Conservation (phyloP, 345 rosid genomes). For the Balakata baccata region DNA sequence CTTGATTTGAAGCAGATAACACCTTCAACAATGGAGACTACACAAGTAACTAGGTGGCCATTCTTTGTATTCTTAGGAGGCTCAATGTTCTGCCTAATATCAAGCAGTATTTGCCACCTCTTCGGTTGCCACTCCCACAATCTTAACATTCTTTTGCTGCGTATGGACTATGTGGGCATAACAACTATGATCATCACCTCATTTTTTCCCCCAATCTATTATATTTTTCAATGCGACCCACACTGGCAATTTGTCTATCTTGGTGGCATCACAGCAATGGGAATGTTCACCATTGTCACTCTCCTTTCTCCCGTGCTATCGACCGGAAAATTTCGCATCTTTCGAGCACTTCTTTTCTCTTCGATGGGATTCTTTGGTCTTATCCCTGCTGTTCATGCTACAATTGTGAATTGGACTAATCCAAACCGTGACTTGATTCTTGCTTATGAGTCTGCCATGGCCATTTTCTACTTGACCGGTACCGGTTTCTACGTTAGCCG, state of each 20-base stretch:
- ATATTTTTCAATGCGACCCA: conserved; percentile 75
- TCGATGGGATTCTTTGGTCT: conserved; percentile 83
- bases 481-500: conserved; percentile 63
- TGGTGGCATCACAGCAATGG: conserved; percentile 66
- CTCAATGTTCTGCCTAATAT: conserved; percentile 78
- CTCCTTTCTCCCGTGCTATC: conserved; percentile 67
- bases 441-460: conserved; percentile 71
- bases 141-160: conserved; percentile 50
- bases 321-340: conserved; percentile 48
- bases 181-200: conserved; percentile 88
- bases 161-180: conserved; percentile 74
- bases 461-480: conserved; percentile 67
- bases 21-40: neutral
- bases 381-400: conserved; percentile 62
- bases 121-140: conserved; percentile 75
- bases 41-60: conserved; percentile 65
- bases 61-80: conserved; percentile 72
- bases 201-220: conserved; percentile 82
- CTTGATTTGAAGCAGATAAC: conserved; percentile 31
- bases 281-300: conserved; percentile 64
- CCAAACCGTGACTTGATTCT: conserved; percentile 56
- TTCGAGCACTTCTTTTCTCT: conserved; percentile 60
- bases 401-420: conserved; percentile 66
- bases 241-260: conserved; percentile 78
- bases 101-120: conserved; percentile 81